A percentile compares a stretch with the other conserved stretches of the same genome.
phyloP scores from a whole-genome alignment of 1,284 basidiomycete species.

The Apiotrichum brassicae region DNA sequence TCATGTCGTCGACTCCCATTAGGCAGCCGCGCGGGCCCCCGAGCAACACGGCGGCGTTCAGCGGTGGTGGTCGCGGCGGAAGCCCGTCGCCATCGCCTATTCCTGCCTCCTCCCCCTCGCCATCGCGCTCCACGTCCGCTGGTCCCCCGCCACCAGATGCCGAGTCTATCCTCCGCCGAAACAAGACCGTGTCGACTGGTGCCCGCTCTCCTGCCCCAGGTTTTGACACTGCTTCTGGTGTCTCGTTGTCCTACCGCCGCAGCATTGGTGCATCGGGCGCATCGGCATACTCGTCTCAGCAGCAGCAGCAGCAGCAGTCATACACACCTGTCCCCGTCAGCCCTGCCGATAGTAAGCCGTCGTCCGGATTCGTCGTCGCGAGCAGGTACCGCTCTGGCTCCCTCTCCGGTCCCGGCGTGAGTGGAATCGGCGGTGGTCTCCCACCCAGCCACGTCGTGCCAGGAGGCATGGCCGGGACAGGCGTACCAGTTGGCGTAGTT shows the following conservation, averaged over 20 bases:
- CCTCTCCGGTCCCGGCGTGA: constrained; percentile 5
- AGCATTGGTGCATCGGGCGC: constrained; percentile 4
- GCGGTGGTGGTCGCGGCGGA: neutral
- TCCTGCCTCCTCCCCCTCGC: constrained; percentile 5
- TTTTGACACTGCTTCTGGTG: neutral
- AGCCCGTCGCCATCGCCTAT: constrained; percentile 7
- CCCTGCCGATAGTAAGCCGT: neutral
- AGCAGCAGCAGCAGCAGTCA: no score
- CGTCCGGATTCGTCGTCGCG: constrained; percentile 5
- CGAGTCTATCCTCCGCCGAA: constrained; percentile 28
- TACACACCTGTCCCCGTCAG: neutral
- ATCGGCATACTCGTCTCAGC: neutral
- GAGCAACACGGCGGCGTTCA: constrained; percentile 15
- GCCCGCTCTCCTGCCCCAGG: constrained; percentile 7
- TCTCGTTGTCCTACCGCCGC: constrained; percentile 6
- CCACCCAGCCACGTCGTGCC: neutral
- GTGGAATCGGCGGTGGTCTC: neutral
- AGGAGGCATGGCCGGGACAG: neutral
- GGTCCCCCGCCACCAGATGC: constrained; percentile 32
- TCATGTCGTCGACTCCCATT: constrained; percentile 33
- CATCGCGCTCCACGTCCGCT: constrained; percentile 1
- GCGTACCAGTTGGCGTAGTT: neutral
- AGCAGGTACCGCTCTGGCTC: constrained; percentile 10
- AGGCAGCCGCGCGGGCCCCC: constrained; percentile 42
- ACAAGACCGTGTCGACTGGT: constrained; percentile 34